phyloP scores from a whole-genome alignment of 805 yeast genomes.

The Cyberlindnera euphorbiiphila region DNA sequence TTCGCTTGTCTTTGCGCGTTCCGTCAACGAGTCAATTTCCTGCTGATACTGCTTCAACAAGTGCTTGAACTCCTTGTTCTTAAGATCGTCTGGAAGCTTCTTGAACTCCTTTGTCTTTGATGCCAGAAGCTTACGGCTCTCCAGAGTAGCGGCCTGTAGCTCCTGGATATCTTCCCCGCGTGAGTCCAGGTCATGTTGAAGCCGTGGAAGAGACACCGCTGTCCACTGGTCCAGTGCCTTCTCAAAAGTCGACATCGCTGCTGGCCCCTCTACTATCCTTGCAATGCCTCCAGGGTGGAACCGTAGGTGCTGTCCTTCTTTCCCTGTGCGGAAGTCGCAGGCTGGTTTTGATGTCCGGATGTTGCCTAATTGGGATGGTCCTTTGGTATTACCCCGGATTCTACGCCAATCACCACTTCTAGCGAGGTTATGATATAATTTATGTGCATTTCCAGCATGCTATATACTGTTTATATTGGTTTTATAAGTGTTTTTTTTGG shows the following conservation, averaged over 20 bases:
- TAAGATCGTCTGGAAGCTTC: slow-evolving; percentile 63
- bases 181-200: slow-evolving; percentile 72
- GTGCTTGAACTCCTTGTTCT: slow-evolving; percentile 60
- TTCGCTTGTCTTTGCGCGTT: slow-evolving; percentile 73
- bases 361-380: too few species aligned
- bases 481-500: too few species aligned
- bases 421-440: too few species aligned
- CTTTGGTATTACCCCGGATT: too few species aligned
- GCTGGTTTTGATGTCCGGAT: too few species aligned
- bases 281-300: too few species aligned
- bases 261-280: background rate
- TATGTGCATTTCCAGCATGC: too few species aligned
- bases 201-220: slow-evolving; percentile 60
- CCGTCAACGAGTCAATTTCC: slow-evolving; percentile 80
- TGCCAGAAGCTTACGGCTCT: slow-evolving; percentile 74
- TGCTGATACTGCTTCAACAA: slow-evolving; percentile 75
- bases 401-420: too few species aligned
- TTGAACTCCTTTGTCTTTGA: slow-evolving; percentile 81
- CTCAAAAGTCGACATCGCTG: slow-evolving; percentile 19
- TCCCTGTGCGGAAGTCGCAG: too few species aligned
- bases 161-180: slow-evolving; percentile 71
- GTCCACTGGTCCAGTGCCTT: slow-evolving; percentile 72
- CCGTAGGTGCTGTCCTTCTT: too few species aligned
- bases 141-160: slow-evolving; percentile 62
- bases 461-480: too few species aligned